Base-by-base conservation (phyloP, 2,329 filamentous ascomycete genomes). In the Curvularia lunata region DNA sequence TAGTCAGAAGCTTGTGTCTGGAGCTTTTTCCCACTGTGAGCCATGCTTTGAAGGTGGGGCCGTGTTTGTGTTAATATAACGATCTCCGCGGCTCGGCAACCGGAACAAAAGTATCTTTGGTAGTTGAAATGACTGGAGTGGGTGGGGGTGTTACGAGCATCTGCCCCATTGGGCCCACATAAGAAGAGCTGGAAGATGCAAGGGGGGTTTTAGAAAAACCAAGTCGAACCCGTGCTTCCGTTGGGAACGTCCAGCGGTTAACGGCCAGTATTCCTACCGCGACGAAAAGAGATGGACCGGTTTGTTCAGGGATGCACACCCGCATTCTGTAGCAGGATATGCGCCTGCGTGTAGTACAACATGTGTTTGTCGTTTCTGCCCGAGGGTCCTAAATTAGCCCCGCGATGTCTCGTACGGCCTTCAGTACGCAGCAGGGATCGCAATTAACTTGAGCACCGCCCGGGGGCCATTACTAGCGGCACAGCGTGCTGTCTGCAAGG, bases 381-480 rank as follows among this genome's bases (percentile, higher is more conserved):
- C 37, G 41, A 45, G n/a, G n/a, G n/a, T n/a, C n/a, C n/a, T n/a
- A n/a, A n/a, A n/a, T n/a, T n/a, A n/a, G n/a, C n/a, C n/a, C n/a
- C n/a, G n/a, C n/a, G n/a, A n/a, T n/a, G n/a, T n/a, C 13, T 32
- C n/a, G 32, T 49, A 54, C 41, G 48, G 47, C 27, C 23, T 42
- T 43, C 52, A 30, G 28, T 12, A 30, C 43, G 57, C 28, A 58
- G 55, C 52, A 58, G 58, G 47, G 55, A 46, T 48, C 4, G 16
- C 32, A 43, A 28, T 46, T 40, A 46, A 56, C 56, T 52, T 37
- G 41, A 52, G 49, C 7, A 37, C 34, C 28, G 42, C 13, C 34
- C 16, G 34, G 34, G 34, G 23, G 34, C 21, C 51, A 54, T 5
- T 52, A 63, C 69, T 68, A 63, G 67, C 63, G 41, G 43, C 23